Evolutionary conservation across 2,329 filamentous ascomycete genomes (phyloP), one percentile per base, ranked within the genome.

Genomic region (Pseudocercospora pini-densiflorae): DNA sequence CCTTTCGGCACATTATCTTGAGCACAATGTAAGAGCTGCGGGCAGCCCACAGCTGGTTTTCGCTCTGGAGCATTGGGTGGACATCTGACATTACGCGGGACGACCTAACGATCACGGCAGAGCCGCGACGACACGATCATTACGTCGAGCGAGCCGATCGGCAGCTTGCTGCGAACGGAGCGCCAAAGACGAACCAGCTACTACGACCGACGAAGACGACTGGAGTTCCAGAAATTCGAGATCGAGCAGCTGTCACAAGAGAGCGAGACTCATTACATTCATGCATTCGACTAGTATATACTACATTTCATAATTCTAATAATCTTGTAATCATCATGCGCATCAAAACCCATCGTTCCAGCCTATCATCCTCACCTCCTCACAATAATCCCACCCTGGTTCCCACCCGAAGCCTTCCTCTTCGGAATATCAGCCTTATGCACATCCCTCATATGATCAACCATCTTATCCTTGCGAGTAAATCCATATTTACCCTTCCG

Each of bases 361-460:
- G n/a, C n/a, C n/a, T n/a, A n/a, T n/a, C n/a, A n/a, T n/a, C n/a
- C 10, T 5, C 16, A 21, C 40, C 59, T 3, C 61, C 31, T 21
- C 59, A 36, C 36, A 9, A 43, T 57, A 51, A n/a, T 27, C 51
- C 31, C 64, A 55, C 43, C 45, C 19, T 51, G 59, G 2, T 1
- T 19, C 10, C 24, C 51, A 29, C 24, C 10, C 51, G 51, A 27
- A 27, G 9, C 14, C 19, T 40, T 63, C 59, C 63, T 62, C 72
- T 82, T 82, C 19, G 79, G 79, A 49, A 82, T 79, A 58, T 84
- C 79, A 54, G 82, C 75, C 62, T 83, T 81, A 72, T 89, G 87
- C 66, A 83, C 86, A 51, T 84, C 84, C 61, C 87, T 78, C 61
- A 85, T 74, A 73, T 89, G 87, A 72, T 88, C 87, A 45, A 80